Evolutionary conservation across 768 basidiomycete genomes (phyloP).

Genomic region (Tubosaeta brunneosetosa): DNA sequence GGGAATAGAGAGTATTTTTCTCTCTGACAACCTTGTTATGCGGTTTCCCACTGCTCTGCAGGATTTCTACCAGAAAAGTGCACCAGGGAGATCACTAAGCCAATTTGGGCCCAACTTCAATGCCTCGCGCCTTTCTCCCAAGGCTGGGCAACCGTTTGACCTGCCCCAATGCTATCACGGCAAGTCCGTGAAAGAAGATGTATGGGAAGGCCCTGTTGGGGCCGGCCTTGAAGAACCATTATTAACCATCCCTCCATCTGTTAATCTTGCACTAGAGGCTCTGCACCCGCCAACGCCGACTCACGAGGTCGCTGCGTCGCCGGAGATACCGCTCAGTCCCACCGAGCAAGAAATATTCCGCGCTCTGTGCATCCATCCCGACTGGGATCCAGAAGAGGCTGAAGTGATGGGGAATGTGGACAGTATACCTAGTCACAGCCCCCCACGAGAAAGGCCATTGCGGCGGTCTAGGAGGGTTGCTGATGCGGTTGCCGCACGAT

Average conservation of each 20-base stretch:
- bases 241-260: conserved; percentile 23
- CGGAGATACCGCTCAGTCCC: conserved; percentile 53
- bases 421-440: not conserved
- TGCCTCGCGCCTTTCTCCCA: conserved; percentile 33
- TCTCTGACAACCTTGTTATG: conserved; percentile 58
- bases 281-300: conserved; percentile 18
- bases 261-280: conserved; percentile 28
- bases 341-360: conserved; percentile 70
- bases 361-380: conserved; percentile 54
- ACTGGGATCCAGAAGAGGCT: conserved; percentile 43
- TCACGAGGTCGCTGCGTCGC: conserved; percentile 4
- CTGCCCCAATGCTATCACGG: conserved; percentile 2
- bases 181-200: conserved; percentile 6
- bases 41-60: conserved; percentile 60
- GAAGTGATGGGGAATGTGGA: conserved; percentile 5
- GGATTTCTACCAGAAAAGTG: conserved; percentile 49
- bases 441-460: conserved; percentile 11
- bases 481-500: conserved; percentile 48
- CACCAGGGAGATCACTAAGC: conserved; percentile 44
- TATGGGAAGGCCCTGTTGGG: conserved; percentile 22
- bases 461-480: conserved; percentile 66
- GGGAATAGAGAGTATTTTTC: conserved; percentile 48
- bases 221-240: conserved; percentile 19
- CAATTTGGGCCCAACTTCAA: conserved; percentile 65
- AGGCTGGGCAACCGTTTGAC: not conserved